phyloP scores from a whole-genome alignment of 805 yeast species.

The Sugiyamaella chiloensis region DNA sequence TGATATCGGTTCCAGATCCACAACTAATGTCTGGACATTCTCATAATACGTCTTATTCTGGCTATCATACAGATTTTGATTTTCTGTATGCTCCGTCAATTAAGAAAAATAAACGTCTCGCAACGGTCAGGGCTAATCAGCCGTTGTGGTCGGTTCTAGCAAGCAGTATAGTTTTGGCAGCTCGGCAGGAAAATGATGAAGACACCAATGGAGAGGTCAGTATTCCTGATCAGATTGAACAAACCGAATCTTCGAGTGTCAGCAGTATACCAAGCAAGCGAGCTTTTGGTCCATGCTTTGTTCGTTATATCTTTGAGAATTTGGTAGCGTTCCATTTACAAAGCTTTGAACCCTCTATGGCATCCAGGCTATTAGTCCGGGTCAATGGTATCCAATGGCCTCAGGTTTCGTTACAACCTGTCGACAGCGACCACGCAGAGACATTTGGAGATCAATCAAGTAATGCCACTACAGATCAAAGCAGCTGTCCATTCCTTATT shows the following conservation, averaged over 20 bases:
- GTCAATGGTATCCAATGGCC: conserved; percentile 72
- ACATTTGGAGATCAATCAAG: conserved; percentile 29
- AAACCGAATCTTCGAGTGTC: background rate
- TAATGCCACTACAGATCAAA: background rate
- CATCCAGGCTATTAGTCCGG: conserved; percentile 34
- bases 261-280: background rate
- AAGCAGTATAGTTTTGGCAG: conserved; percentile 33
- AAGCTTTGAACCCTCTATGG: conserved; percentile 22
- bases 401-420: conserved; percentile 48
- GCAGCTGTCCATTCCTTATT: conserved; percentile 38
- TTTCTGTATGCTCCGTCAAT: conserved; percentile 23
- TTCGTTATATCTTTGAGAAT: conserved; percentile 31
- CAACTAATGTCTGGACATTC: background rate
- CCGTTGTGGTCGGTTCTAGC: conserved; percentile 37
- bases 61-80: conserved; percentile 18
- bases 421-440: background rate
- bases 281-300: conserved; percentile 24
- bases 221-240: conserved; percentile 8
- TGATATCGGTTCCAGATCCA: conserved; percentile 8
- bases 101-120: conserved; percentile 30
- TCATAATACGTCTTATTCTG: conserved; percentile 2
- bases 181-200: conserved; percentile 28
- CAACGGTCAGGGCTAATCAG: conserved; percentile 28
- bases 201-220: conserved; percentile 7
- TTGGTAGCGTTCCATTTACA: conserved; percentile 33